Percentiles rank a stretch among this genome's conserved stretches.
Conservation (phyloP, 805 yeast species). For the Kluyveromyces dobzhanskii region DNA sequence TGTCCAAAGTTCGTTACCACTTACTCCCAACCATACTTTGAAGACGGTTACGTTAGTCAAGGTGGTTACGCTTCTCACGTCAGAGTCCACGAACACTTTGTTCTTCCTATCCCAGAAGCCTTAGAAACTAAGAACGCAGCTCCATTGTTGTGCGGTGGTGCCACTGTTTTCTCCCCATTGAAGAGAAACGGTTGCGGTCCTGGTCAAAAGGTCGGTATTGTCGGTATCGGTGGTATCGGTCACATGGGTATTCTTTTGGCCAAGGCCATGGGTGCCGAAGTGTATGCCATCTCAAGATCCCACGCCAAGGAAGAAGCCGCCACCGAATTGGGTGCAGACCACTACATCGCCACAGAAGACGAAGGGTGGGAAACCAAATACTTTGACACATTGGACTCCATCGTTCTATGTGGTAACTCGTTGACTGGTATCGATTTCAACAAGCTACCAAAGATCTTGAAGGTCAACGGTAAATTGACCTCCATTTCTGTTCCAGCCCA, state of each 20-base stretch:
- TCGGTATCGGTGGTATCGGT: constrained; percentile 52
- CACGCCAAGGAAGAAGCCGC: constrained; percentile 42
- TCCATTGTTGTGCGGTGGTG: constrained; percentile 72
- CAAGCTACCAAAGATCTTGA: constrained; percentile 23
- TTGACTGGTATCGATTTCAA: constrained; percentile 33
- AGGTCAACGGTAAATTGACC: constrained; percentile 30
- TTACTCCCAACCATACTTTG: constrained; percentile 37
- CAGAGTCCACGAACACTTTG: constrained; percentile 55
- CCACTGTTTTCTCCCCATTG: constrained; percentile 64
- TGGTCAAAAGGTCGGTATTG: constrained; percentile 44
- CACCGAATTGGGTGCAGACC: constrained; percentile 42
- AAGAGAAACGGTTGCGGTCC: constrained; percentile 42
- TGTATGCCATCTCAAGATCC: constrained; percentile 47
- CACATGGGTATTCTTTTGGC: constrained; percentile 50
- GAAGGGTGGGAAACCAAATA: constrained; percentile 33
- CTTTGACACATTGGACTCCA: constrained; percentile 35
- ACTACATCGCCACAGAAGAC: constrained; percentile 46
- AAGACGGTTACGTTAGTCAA: constrained; percentile 41
- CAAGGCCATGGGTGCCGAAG: constrained; percentile 53
- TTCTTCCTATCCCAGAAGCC: constrained; percentile 52
- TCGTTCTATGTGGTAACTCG: constrained; percentile 42
- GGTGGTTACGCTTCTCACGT: constrained; percentile 68
- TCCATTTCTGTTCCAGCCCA: constrained; percentile 20
- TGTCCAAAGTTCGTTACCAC: constrained; percentile 45
- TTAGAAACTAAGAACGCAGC: constrained; percentile 50